These are phyloP conservation scores for Sungouiozyma ichnusensis DNA, from an alignment of 805 yeast genomes.

Conservation along the genomic window DNA sequence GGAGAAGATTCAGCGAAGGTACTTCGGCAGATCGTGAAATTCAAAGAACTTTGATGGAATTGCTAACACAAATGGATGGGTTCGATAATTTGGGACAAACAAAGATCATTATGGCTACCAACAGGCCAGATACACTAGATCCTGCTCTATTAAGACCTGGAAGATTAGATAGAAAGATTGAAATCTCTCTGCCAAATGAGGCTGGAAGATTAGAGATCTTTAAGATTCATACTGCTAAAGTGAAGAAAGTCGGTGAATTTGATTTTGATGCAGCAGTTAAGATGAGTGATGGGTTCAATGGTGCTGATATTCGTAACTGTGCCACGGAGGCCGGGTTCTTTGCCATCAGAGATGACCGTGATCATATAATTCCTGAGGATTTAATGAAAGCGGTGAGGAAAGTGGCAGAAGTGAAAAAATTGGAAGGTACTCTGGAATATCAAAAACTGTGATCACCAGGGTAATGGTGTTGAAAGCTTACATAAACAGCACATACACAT, in stretches of 20 bases:
- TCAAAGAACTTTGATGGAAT: constrained; percentile 95
- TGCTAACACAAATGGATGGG: constrained; percentile 97
- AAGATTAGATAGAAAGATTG: constrained; percentile 91
- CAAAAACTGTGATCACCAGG: constrained; percentile 62
- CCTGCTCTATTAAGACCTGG: constrained; percentile 97
- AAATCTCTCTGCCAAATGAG: constrained; percentile 91
- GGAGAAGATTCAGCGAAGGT: constrained; percentile 94
- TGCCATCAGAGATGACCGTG: constrained; percentile 96
- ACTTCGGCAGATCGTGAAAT: constrained; percentile 98
- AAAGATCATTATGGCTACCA: constrained; percentile 98
- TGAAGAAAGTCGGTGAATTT: constrained; percentile 86
- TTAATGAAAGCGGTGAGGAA: constrained; percentile 96
- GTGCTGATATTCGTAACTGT: constrained; percentile 95
- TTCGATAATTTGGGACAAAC: constrained; percentile 95
- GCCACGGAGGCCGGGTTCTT: constrained; percentile 98
- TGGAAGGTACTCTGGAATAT: constrained; percentile 92
- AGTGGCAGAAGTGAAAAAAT: constrained; percentile 91
- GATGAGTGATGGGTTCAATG: constrained; percentile 98
- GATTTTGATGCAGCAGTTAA: constrained; percentile 95
- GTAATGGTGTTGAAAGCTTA: constrained; percentile 2
- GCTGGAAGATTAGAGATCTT: constrained; percentile 89
- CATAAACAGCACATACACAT: background rate
- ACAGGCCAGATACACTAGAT: constrained; percentile 94
- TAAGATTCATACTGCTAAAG: constrained; percentile 82
- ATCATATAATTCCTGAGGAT: constrained; percentile 86